phyloP scores from a whole-genome alignment of 106 monocot species.

The Chionographis japonica region DNA sequence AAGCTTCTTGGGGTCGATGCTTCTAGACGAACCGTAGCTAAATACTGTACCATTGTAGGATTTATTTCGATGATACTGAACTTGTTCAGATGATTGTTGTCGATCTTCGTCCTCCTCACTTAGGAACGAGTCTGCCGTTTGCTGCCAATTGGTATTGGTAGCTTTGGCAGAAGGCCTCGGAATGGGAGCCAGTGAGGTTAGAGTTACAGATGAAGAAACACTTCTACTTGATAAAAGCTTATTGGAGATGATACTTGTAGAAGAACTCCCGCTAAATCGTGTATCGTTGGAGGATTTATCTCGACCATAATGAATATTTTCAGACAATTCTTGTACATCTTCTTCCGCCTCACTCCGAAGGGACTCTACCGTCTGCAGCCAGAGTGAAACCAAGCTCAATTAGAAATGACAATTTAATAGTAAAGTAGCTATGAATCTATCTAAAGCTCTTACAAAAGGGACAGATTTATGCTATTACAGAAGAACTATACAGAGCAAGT shows the following conservation, averaged over 20 bases:
- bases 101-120: slow-evolving; percentile 8
- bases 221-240: no score
- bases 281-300: not conserved
- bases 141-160: not conserved
- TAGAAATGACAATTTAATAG: slow-evolving; percentile 6
- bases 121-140: not conserved
- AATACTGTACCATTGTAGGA: slow-evolving; percentile 5
- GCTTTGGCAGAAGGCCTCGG: no score
- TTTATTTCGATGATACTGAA: slow-evolving; percentile 4
- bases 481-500: not conserved
- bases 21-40: slow-evolving; percentile 17
- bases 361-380: slow-evolving; percentile 2
- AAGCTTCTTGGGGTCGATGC: slow-evolving; percentile 16
- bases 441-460: not conserved
- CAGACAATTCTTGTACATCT: not conserved
- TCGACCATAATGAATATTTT: slow-evolving; percentile 1
- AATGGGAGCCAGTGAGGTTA: no score
- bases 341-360: not conserved
- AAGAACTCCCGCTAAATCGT: no score
- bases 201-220: no score
- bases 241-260: no score
- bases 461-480: not conserved
- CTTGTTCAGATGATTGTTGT: slow-evolving; percentile 1
- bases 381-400: slow-evolving; percentile 8
- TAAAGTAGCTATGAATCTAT: not conserved